Percentiles rank a stretch among this genome's conserved stretches.
phyloP scores from a whole-genome alignment of 257 asterid species.

The Schizonepeta tenuifolia region DNA sequence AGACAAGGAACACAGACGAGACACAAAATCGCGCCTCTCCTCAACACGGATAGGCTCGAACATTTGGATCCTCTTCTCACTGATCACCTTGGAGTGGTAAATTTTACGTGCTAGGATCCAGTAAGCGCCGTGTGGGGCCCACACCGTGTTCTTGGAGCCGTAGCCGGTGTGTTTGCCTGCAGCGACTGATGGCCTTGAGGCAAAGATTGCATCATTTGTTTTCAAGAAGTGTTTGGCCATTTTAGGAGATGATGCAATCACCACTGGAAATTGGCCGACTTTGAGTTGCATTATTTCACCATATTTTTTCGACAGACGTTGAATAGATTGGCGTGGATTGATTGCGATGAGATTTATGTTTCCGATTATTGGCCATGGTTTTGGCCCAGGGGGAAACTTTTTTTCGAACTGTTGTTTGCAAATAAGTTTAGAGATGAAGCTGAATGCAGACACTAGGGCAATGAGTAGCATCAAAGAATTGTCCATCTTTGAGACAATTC shows the following conservation, averaged over 20 bases:
- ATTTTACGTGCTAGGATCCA: constrained; percentile 40
- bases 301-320: constrained; percentile 42
- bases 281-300: constrained; percentile 53
- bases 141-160: constrained; percentile 29
- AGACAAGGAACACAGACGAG: constrained; percentile 16
- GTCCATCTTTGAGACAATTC: neutral
- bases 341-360: constrained; percentile 42
- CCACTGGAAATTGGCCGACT: constrained; percentile 42
- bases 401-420: neutral
- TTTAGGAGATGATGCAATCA: constrained; percentile 51
- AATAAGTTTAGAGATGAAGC: neutral
- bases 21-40: constrained; percentile 32
- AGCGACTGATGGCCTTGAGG: constrained; percentile 41
- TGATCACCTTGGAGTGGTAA: constrained; percentile 26
- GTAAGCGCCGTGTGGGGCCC: constrained; percentile 45
- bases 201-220: constrained; percentile 34
- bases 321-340: constrained; percentile 44
- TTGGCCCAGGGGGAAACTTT: constrained; percentile 22
- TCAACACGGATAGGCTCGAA: constrained; percentile 34
- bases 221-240: constrained; percentile 50
- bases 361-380: constrained; percentile 32
- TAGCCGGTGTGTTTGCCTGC: constrained; percentile 38
- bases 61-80: constrained; percentile 22
- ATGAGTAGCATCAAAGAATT: neutral
- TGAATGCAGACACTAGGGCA: neutral